Conservation (phyloP, 139 green algal species). For the Chlamydomonas sp. region DNA sequence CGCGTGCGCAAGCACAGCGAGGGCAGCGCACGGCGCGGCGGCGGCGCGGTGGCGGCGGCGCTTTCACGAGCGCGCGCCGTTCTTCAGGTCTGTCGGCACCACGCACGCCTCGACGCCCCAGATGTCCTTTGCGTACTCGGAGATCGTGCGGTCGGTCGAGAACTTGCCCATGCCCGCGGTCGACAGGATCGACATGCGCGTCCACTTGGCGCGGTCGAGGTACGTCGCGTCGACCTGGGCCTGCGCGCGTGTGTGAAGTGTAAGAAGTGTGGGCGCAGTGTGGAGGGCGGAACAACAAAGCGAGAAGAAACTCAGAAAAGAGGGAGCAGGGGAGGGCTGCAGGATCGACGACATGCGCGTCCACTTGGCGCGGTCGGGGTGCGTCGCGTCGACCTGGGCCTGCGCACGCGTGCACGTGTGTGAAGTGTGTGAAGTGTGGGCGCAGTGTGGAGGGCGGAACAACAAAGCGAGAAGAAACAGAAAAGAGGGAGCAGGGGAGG, state of each 20-base stretch:
- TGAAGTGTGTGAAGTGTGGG: too few relatives aligned
- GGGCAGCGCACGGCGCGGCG: too few relatives aligned
- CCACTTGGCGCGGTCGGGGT: conserved; percentile 61
- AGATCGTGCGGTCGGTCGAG: conserved; percentile 78
- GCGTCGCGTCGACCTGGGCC: conserved; percentile 60
- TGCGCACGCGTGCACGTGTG: conserved; percentile 39
- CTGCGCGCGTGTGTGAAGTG: too few relatives aligned
- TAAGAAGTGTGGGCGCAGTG: background rate
- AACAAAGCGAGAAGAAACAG: too few relatives aligned
- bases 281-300: background rate
- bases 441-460: background rate
- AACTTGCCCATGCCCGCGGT: conserved; percentile 74
- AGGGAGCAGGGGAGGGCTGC: background rate
- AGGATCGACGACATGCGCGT: conserved; percentile 47
- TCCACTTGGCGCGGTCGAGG: conserved; percentile 58
- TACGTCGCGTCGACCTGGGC: conserved; percentile 64
- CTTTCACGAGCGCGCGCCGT: too few relatives aligned
- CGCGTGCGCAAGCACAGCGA: too few relatives aligned
- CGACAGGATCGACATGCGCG: conserved; percentile 57
- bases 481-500: background rate
- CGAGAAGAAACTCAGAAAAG: background rate
- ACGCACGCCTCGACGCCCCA: too few relatives aligned
- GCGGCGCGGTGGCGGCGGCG: too few relatives aligned
- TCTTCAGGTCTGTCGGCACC: too few relatives aligned
- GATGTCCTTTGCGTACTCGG: conserved; percentile 64